A percentile compares a stretch with the other conserved stretches of the same genome.
Conservation (phyloP, 2,329 filamentous ascomycete genomes). For the Neonectria hederae region DNA sequence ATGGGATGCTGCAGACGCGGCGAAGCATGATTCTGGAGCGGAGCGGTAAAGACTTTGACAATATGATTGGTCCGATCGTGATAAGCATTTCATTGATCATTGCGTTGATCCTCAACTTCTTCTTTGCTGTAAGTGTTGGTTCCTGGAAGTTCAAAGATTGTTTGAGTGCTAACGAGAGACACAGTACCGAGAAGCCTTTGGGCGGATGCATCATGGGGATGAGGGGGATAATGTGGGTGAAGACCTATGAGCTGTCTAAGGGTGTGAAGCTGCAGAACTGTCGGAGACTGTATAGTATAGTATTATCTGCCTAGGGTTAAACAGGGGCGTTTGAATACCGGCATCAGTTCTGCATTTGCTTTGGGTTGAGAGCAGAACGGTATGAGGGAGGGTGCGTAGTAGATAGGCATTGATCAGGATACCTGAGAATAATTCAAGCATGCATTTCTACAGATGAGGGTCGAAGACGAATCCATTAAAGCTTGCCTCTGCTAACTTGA, state of each 20-base stretch:
- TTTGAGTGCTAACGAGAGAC: slow-evolving; percentile 23
- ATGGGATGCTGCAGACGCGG: slow-evolving; percentile 79
- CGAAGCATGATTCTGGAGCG: slow-evolving; percentile 82
- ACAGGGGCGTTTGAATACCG: slow-evolving; percentile 29
- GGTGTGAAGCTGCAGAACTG: not conserved
- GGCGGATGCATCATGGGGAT: slow-evolving; percentile 38
- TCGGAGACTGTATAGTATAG: slow-evolving; percentile 20
- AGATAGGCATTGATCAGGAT: not conserved
- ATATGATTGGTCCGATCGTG: slow-evolving; percentile 82
- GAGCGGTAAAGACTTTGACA: slow-evolving; percentile 94
- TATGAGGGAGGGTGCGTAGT: not conserved
- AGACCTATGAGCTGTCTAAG: slow-evolving; percentile 43
- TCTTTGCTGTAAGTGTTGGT: slow-evolving; percentile 73
- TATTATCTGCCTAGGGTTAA: slow-evolving; percentile 7
- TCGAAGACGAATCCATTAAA: not conserved
- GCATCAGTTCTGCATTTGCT: slow-evolving; percentile 28
- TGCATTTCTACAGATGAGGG: not conserved
- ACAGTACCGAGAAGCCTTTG: slow-evolving; percentile 48
- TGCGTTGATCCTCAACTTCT: slow-evolving; percentile 87
- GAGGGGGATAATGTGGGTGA: slow-evolving; percentile 31
- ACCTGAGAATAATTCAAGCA: slow-evolving; percentile 9
- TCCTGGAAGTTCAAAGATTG: not conserved
- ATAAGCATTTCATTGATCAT: slow-evolving; percentile 82
- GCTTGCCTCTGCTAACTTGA: too few relatives aligned
- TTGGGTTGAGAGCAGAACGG: not conserved